These are phyloP conservation scores for Dactylellina cionopaga DNA, from an alignment of 2,329 filamentous ascomycete species.

Conservation along the genomic window DNA sequence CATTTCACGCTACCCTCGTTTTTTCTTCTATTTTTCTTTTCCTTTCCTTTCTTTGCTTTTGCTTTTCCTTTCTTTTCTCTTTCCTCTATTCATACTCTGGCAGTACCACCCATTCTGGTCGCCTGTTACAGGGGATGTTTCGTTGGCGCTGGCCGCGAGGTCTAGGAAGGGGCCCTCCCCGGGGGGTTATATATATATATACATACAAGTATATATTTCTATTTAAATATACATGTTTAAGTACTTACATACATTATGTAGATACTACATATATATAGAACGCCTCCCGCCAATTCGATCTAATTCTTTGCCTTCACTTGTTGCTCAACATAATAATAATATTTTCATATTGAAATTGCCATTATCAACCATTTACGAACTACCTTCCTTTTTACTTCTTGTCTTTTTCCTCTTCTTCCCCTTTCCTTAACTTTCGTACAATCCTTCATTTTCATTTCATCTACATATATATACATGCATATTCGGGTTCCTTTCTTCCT, in stretches of 20 bases:
- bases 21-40: slow-evolving; percentile 40
- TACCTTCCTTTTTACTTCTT: too few relatives aligned
- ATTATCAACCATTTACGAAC: background rate
- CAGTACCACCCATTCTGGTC: slow-evolving; percentile 16
- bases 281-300: background rate
- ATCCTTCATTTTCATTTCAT: too few relatives aligned
- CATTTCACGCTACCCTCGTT: slow-evolving; percentile 33
- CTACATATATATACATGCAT: too few relatives aligned
- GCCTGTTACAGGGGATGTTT: slow-evolving; percentile 49
- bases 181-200: slow-evolving; percentile 6
- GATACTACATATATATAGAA: slow-evolving; percentile 5
- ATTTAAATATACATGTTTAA: slow-evolving; percentile 1
- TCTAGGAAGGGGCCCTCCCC: background rate
- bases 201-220: background rate
- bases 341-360: background rate
- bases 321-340: background rate
- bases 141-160: slow-evolving; percentile 51
- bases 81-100: background rate
- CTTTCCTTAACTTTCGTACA: too few relatives aligned
- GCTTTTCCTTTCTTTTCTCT: slow-evolving; percentile 43
- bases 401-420: too few relatives aligned
- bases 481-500: too few relatives aligned
- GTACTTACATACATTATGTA: background rate
- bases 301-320: background rate
- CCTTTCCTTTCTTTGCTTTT: slow-evolving; percentile 50